Percentiles rank a stretch among this genome's conserved stretches.
Conservation (phyloP, 2,329 filamentous ascomycete genomes). For the Scedosporium apiospermum region DNA sequence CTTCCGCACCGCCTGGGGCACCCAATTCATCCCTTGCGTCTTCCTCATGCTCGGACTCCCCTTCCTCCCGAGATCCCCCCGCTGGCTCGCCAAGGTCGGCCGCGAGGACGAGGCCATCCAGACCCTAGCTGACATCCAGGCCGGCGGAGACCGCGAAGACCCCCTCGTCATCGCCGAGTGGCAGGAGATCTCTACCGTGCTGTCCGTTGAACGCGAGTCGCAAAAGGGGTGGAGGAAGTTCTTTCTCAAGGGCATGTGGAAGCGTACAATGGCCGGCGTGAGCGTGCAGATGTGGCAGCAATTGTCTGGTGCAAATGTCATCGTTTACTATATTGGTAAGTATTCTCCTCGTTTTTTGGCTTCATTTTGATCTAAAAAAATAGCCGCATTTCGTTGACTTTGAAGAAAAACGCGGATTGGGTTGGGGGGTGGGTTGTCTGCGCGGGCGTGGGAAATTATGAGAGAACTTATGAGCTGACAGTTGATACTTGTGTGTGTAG, state of each 20-base stretch:
- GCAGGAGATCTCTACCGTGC: constrained; percentile 33
- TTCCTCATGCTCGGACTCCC: constrained; percentile 48
- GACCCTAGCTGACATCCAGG: constrained; percentile 47
- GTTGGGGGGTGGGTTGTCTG: too few species aligned
- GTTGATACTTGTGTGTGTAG: constrained; percentile 3
- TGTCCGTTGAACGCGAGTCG: constrained; percentile 21
- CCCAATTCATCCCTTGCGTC: constrained; percentile 53
- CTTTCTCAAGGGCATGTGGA: constrained; percentile 37
- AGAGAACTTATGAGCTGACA: too few species aligned
- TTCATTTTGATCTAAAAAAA: background rate
- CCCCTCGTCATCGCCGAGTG: constrained; percentile 48
- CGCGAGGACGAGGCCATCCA: constrained; percentile 46
- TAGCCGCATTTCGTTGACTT: background rate
- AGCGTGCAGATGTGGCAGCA: constrained; percentile 49
- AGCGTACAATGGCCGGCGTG: constrained; percentile 40
- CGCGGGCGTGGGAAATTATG: too few species aligned
- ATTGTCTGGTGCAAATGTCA: constrained; percentile 46
- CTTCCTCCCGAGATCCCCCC: constrained; percentile 52
- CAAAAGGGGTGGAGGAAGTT: constrained; percentile 30
- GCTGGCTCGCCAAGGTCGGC: constrained; percentile 54
- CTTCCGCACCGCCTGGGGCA: constrained; percentile 56
- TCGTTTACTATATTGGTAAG: constrained; percentile 44
- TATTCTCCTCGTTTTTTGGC: background rate
- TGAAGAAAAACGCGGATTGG: background rate
- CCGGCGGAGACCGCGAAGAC: constrained; percentile 41